Evolutionary conservation across 352 stramenopile species (phyloP).

Genomic region (Globisporangium apiculatum): DNA sequence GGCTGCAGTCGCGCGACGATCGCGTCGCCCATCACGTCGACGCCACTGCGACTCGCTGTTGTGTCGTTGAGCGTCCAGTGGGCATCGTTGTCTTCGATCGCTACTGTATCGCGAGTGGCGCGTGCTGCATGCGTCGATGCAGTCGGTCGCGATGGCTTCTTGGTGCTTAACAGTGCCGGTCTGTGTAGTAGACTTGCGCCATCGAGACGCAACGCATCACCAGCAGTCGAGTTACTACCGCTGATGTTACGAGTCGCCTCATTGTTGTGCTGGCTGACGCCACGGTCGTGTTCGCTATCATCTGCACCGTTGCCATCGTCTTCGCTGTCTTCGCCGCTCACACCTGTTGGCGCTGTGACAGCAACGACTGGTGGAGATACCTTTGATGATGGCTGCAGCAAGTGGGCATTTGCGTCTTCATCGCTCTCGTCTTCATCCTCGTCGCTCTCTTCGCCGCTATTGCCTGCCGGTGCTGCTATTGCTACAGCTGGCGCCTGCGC

Average conservation of each 20-base stretch:
- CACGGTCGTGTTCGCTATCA: slow-evolving; percentile 1
- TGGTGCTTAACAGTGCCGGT: not conserved
- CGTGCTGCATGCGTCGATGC: not conserved
- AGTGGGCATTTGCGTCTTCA: not conserved
- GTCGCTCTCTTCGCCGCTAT: slow-evolving; percentile 27
- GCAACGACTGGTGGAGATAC: not conserved
- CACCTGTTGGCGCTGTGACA: slow-evolving; percentile 4
- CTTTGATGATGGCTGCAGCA: not conserved
- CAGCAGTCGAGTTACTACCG: no score
- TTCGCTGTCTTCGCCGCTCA: slow-evolving; percentile 18
- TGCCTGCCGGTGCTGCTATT: slow-evolving; percentile 5
- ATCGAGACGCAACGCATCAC: not conserved
- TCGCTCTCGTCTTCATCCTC: slow-evolving; percentile 17
- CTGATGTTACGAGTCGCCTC: not conserved
- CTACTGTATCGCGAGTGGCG: no score
- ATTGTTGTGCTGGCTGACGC: not conserved
- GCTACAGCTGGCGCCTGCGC: slow-evolving; percentile 10
- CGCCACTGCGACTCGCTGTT: slow-evolving; percentile 39
- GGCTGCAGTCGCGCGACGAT: slow-evolving; percentile 49
- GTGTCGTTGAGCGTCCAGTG: slow-evolving; percentile 30
- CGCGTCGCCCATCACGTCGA: slow-evolving; percentile 45
- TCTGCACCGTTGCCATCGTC: slow-evolving; percentile 3
- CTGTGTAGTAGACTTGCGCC: not conserved
- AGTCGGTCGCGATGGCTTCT: not conserved
- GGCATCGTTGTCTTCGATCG: slow-evolving; percentile 12